A percentile compares a stretch with the other conserved stretches of the same genome.
Conservation (phyloP, 768 basidiomycete genomes). For the Trametes gibbosa region DNA sequence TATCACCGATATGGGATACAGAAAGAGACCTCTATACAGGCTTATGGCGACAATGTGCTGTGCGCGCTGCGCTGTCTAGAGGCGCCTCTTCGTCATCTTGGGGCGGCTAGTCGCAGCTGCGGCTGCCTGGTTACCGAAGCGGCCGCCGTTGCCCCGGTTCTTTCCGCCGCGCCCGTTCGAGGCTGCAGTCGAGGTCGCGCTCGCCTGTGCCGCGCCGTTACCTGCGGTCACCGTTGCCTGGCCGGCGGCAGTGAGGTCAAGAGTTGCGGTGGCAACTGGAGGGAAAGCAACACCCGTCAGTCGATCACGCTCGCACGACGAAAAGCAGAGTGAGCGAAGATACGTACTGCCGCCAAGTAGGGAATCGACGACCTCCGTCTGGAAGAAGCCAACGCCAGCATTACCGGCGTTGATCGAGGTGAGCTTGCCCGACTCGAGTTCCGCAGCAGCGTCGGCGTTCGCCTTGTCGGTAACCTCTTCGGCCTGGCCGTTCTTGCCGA, state of each 20-base stretch:
- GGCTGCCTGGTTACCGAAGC: background rate
- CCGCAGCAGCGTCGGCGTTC: constrained; percentile 21
- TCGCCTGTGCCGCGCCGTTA: background rate
- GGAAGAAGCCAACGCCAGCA: constrained; percentile 23
- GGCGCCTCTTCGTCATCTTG: constrained; percentile 1
- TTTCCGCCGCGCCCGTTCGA: background rate
- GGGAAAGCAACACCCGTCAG: background rate
- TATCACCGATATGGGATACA: background rate
- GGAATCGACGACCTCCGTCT: constrained; percentile 24
- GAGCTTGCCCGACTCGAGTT: background rate
- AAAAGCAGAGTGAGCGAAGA: background rate
- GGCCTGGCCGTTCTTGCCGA: constrained; percentile 7
- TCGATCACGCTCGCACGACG: background rate
- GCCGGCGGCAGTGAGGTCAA: background rate
- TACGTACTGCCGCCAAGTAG: constrained; percentile 26
- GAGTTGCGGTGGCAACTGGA: background rate
- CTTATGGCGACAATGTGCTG: background rate
- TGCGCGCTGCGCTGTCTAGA: background rate
- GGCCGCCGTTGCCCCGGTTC: background rate
- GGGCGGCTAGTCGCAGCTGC: background rate
- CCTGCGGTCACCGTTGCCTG: background rate
- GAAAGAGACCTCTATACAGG: background rate
- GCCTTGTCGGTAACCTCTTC: constrained; percentile 15
- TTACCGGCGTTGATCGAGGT: constrained; percentile 27
- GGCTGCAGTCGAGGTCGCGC: background rate